These are phyloP conservation scores for Talaromyces wortmannii DNA, from an alignment of 495 filamentous ascomycete genomes.

Conservation along the genomic window DNA sequence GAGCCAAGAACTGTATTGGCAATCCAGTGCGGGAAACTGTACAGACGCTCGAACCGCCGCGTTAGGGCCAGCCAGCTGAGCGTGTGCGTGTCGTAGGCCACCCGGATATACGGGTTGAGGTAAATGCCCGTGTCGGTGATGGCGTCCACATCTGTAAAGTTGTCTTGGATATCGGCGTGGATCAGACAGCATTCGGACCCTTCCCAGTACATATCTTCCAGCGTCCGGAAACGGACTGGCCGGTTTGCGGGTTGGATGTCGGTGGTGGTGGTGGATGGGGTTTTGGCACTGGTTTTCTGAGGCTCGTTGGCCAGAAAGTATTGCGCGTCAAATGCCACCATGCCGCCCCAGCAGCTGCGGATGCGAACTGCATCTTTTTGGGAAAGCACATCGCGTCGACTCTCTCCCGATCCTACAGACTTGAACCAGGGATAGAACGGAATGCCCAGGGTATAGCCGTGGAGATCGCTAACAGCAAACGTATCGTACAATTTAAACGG, in stretches of 20 bases:
- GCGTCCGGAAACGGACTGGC: slow-evolving; percentile 59
- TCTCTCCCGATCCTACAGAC: slow-evolving; percentile 44
- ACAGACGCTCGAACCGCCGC: slow-evolving; percentile 53
- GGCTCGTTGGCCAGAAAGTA: slow-evolving; percentile 39
- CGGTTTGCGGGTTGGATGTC: neutral
- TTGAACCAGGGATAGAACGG: slow-evolving; percentile 74
- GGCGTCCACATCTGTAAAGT: slow-evolving; percentile 25
- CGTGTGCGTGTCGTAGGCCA: slow-evolving; percentile 51
- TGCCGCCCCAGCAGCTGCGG: slow-evolving; percentile 75
- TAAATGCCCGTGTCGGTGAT: slow-evolving; percentile 52
- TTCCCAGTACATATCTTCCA: slow-evolving; percentile 63
- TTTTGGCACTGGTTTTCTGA: neutral
- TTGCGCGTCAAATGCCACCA: slow-evolving; percentile 68
- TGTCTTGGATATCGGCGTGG: slow-evolving; percentile 57
- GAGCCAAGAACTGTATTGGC: slow-evolving; percentile 29
- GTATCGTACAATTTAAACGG: slow-evolving; percentile 79
- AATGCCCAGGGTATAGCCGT: slow-evolving; percentile 63
- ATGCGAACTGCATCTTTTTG: slow-evolving; percentile 65
- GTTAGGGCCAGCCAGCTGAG: slow-evolving; percentile 49
- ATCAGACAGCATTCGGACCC: slow-evolving; percentile 76
- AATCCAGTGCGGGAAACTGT: slow-evolving; percentile 47
- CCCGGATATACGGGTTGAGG: slow-evolving; percentile 65
- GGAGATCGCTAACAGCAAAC: slow-evolving; percentile 67
- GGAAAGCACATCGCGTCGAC: slow-evolving; percentile 52
- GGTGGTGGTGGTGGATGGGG: neutral